Base-by-base conservation (phyloP, 2,329 filamentous ascomycete genomes). In the Periconia digitata region DNA sequence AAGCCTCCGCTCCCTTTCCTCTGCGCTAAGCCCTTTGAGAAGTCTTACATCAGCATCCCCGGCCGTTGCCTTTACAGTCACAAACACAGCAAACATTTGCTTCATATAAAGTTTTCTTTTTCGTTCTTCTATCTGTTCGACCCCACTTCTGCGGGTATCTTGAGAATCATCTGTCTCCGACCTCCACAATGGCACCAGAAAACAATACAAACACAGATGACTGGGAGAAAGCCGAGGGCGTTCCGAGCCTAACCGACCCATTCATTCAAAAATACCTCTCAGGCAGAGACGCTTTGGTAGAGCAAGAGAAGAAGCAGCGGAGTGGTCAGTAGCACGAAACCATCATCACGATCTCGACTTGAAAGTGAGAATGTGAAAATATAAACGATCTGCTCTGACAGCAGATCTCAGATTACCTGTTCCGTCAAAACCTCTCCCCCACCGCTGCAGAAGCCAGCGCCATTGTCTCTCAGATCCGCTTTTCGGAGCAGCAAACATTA, bases 261-360 rank as follows among this genome's bases (percentile, higher is more conserved):
- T 91, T 95, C 69, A 81, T 96, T 40, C 84, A 90, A 60, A 85
- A 92, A 67, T 96, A 95, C 64, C 75, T 95, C 34, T 73, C 83
- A 37, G 90, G 90, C 18, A 83, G 92, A 43, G 80, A 86, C 59
- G 85, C 84, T 21, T 79, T 97, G 44, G 87, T 96, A 48, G 79
- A 79, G 16, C 82, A 95, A 66, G 94, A 97, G 70, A 86, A 89
- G 71, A 87, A 85, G 62, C 82, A 89, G 63, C 85, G 92, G 50
- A 91, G 90, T 69, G 91, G 90, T 88, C 69, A 53, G 79, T 74
- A 53, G 45, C 52, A 24, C 32, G 43, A 38, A 35, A 36, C 12
- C 6, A 42, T 6, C 17, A 15, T 18, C 41, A 40, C 10, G 6
- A 47, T 40, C 23, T 29, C 15, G 17, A 3, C n/a, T 32, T 12